A percentile compares a stretch with the other conserved stretches of the same genome.
Conservation (phyloP, 2,329 filamentous ascomycete genomes). For the Cladophialophora exuberans region DNA sequence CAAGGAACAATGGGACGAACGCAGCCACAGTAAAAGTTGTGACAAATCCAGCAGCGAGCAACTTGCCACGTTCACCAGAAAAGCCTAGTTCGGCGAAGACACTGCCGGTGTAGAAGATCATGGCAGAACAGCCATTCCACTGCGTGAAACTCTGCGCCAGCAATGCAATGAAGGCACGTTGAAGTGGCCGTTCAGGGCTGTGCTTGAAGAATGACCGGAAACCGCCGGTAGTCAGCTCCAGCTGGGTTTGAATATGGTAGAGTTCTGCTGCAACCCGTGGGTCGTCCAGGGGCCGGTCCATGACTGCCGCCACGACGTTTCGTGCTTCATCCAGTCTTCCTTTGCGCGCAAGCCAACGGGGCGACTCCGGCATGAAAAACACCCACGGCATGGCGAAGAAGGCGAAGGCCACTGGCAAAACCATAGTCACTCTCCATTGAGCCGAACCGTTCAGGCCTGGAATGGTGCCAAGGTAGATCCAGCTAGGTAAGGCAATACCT, state of each 20-base stretch:
- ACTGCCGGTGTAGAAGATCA: conserved; percentile 8
- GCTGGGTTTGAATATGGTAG: neutral
- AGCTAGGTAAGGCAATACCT: neutral
- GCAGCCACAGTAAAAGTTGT: conserved; percentile 8
- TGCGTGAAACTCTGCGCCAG: conserved; percentile 1
- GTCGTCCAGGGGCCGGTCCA: neutral
- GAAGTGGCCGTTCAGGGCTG: conserved; percentile 2
- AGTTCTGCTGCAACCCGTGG: conserved; percentile 1
- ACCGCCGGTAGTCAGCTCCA: conserved; percentile 2
- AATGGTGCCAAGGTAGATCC: conserved; percentile 8
- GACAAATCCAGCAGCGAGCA: conserved; percentile 3
- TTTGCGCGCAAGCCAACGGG: conserved; percentile 61
- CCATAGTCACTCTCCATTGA: conserved; percentile 8
- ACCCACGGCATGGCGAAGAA: conserved; percentile 42
- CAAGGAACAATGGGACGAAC: conserved; percentile 2
- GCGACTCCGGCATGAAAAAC: conserved; percentile 58
- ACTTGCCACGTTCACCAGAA: neutral
- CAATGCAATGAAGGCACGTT: conserved; percentile 7
- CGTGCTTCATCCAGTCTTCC: conserved; percentile 56
- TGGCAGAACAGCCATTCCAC: neutral
- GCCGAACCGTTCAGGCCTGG: neutral
- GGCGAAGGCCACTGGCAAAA: neutral
- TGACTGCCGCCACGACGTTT: conserved; percentile 43
- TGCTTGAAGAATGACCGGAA: conserved; percentile 7
- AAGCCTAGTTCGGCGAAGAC: conserved; percentile 4